Evolutionary conservation across 1,139 yeast species (phyloP).

Genomic region (Sugiyamaella grinbergsii): DNA sequence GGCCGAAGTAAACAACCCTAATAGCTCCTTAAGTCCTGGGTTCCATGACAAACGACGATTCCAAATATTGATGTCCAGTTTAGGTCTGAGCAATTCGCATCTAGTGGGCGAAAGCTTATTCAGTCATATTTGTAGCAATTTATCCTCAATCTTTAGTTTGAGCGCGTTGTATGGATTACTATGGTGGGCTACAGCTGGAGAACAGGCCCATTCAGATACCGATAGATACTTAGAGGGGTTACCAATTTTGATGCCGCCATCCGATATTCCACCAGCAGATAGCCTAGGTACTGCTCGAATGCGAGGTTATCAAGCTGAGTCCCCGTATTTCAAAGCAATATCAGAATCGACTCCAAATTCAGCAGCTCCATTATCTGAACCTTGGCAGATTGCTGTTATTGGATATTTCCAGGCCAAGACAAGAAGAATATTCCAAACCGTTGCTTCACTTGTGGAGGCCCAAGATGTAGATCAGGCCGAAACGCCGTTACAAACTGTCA

Average conservation of each 20-base stretch:
- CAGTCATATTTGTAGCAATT: conserved; percentile 7
- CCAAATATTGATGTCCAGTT: conserved; percentile 31
- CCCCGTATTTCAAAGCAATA: conserved; percentile 9
- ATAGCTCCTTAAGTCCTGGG: conserved; percentile 27
- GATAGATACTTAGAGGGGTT: too few relatives aligned
- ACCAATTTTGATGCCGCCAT: conserved; percentile 4
- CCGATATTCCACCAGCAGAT: background rate
- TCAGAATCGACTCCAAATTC: conserved; percentile 3
- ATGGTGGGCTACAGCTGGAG: conserved; percentile 89
- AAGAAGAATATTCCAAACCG: conserved; percentile 33
- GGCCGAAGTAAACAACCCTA: conserved; percentile 7
- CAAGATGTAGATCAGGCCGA: conserved; percentile 28
- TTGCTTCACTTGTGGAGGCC: conserved; percentile 27
- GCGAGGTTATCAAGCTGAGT: conserved; percentile 1
- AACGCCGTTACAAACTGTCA: conserved; percentile 25
- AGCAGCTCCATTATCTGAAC: conserved; percentile 15
- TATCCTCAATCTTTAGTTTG: conserved; percentile 20
- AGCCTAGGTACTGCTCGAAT: background rate
- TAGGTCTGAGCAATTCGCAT: conserved; percentile 34
- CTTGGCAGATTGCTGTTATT: conserved; percentile 31
- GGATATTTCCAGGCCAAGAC: conserved; percentile 41
- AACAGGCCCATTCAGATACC: conserved; percentile 47
- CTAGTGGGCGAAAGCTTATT: background rate
- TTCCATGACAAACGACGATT: conserved; percentile 39
- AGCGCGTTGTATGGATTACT: conserved; percentile 52